These are phyloP conservation scores for Carex scoparia DNA, from an alignment of 176 grass and related monocot species.

Conservation along the genomic window DNA sequence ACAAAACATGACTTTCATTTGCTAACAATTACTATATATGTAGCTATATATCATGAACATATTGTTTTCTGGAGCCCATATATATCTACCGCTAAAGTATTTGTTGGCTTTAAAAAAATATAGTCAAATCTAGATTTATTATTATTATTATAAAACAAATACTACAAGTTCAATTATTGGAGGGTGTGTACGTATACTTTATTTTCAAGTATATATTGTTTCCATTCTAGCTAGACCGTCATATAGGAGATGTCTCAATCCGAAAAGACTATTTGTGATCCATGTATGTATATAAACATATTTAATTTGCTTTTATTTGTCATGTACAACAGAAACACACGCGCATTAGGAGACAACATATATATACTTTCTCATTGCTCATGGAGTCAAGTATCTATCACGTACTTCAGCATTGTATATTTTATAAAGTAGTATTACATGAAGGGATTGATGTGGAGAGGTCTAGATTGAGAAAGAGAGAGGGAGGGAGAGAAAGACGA, in stretches of 20 bases:
- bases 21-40: background rate
- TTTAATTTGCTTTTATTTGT: background rate
- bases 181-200: background rate
- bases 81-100: background rate
- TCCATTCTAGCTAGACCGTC: background rate
- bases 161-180: background rate
- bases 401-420: constrained; percentile 19
- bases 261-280: background rate
- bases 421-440: constrained; percentile 31
- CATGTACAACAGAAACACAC: constrained; percentile 15
- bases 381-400: background rate
- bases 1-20: background rate
- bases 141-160: background rate
- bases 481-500: constrained; percentile 11
- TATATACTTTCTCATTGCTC: constrained; percentile 18
- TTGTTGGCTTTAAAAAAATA: background rate
- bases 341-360: background rate
- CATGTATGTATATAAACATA: background rate
- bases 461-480: constrained; percentile 8
- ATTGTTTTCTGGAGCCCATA: background rate
- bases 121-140: background rate
- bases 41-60: background rate
- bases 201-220: background rate
- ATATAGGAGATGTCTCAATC: background rate
- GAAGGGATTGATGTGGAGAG: constrained; percentile 1